These are phyloP conservation scores for Cicer chorassanicum DNA, from an alignment of 306 rosid species.

Conservation along the genomic window DNA sequence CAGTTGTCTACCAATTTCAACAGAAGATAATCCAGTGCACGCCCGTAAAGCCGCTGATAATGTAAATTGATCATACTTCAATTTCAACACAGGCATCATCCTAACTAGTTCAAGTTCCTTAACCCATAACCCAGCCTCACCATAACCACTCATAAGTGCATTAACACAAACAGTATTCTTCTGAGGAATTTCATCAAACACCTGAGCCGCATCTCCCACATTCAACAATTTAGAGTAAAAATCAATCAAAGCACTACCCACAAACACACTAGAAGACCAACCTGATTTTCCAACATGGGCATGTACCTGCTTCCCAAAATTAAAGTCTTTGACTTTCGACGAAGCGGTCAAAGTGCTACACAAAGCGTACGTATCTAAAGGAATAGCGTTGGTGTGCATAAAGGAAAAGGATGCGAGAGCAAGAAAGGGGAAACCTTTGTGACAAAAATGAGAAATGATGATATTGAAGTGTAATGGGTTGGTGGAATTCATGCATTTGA, in stretches of 20 bases:
- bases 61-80: constrained; percentile 69
- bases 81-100: constrained; percentile 62
- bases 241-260: constrained; percentile 76
- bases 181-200: constrained; percentile 82
- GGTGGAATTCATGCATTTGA: constrained; percentile 63
- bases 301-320: constrained; percentile 63
- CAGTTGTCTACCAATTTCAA: constrained; percentile 70
- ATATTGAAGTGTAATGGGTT: constrained; percentile 59
- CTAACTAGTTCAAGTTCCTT: constrained; percentile 60
- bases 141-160: constrained; percentile 69
- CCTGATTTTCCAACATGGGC: constrained; percentile 62
- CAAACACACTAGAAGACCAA: constrained; percentile 70
- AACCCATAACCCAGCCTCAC: constrained; percentile 66
- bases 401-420: constrained; percentile 63
- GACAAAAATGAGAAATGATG: constrained; percentile 55
- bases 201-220: constrained; percentile 54
- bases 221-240: constrained; percentile 56
- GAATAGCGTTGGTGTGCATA: constrained; percentile 60
- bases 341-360: constrained; percentile 71
- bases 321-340: constrained; percentile 48
- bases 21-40: constrained; percentile 67
- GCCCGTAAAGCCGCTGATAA: constrained; percentile 68
- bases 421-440: constrained; percentile 55
- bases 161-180: constrained; percentile 73
- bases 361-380: constrained; percentile 68